Percentiles rank a stretch among this genome's conserved stretches.
Evolutionary conservation across 352 stramenopile genomes (phyloP).

Genomic region (Globisporangium nunn): DNA sequence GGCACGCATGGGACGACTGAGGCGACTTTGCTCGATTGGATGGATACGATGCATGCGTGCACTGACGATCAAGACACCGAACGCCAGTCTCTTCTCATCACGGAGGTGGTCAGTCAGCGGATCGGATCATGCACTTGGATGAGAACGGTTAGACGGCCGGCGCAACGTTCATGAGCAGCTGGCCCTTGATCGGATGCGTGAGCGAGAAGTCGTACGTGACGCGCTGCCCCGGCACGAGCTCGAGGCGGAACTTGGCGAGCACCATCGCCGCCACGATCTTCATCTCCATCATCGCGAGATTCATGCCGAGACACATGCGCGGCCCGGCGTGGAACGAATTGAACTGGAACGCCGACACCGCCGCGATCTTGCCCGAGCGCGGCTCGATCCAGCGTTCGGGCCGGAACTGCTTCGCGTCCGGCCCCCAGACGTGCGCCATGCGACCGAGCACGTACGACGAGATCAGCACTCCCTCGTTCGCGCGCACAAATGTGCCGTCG

Average conservation of each 20-base stretch:
- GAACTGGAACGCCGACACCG: slow-evolving; percentile 56
- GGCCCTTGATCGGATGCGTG: slow-evolving; percentile 14
- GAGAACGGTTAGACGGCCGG: not conserved
- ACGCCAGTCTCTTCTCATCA: too few species aligned
- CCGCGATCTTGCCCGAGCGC: slow-evolving; percentile 20
- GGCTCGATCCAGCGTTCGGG: slow-evolving; percentile 63
- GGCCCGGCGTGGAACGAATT: slow-evolving; percentile 63
- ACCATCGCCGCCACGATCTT: slow-evolving; percentile 60
- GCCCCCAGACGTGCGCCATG: slow-evolving; percentile 53
- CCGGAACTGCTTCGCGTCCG: slow-evolving; percentile 45
- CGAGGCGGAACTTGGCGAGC: slow-evolving; percentile 51
- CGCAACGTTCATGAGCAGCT: not conserved
- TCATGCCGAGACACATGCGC: slow-evolving; percentile 60
- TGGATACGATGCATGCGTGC: too few species aligned
- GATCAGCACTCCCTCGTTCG: slow-evolving; percentile 24
- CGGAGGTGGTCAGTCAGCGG: too few species aligned
- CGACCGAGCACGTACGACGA: slow-evolving; percentile 48
- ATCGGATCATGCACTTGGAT: not conserved
- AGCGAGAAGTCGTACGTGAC: slow-evolving; percentile 46
- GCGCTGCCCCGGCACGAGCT: slow-evolving; percentile 19
- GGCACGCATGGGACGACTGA: too few species aligned
- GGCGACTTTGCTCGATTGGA: not conserved
- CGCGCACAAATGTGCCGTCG: slow-evolving; percentile 53
- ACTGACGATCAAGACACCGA: too few species aligned
- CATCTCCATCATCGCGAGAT: slow-evolving; percentile 79